Base-by-base conservation (phyloP, 495 filamentous ascomycete species). In the Xylaria acuta region DNA sequence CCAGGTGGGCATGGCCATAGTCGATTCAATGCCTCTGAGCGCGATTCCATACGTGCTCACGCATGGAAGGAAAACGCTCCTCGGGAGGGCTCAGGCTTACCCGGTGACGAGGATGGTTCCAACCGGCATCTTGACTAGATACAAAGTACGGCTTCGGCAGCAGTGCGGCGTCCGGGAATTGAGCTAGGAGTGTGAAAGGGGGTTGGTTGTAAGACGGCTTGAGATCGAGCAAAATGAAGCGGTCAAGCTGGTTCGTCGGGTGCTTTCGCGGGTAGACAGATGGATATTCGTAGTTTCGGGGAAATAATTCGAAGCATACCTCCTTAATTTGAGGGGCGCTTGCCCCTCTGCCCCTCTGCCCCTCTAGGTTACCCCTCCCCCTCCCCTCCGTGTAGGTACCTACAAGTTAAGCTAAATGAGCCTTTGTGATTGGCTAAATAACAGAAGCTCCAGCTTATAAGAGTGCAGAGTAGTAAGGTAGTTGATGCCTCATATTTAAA, bases 71-170 rank as follows among this genome's bases (percentile, higher is more conserved):
- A 71, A 73, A 77, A 69, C 62, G 58, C n/a, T 38, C 53, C 43
- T 6, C 16, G 45, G 43, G 30, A 34, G 25, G 69, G 65, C 43
- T 22, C 56, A 64, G 25, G 85, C 92, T 84, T 89, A 97, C 94
- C 94, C 94, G 64, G 94, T 93, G 80, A 97, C 90, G 69, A 97
- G 89, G 79, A 97, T 92, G 51, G 94, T 95, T 84, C 94, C 93
- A 68, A 91, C 84, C 83, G 91, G 76, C 94, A 97, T 96, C 74
- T 81, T 91, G 63, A 63, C 18, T 64, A 12, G 47, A 36, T 36
- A 47, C 18, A 20, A 34, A 41, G 36, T 47, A 40, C 9, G 22
- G 41, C 18, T 58, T 51, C 16, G 8, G 38, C 6, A 67, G 20
- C 12, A 11, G 11, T 36, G 56, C 30, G 18, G 30, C 30, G 18